Percentiles rank a stretch among this genome's conserved stretches.
phyloP scores from a whole-genome alignment of 2,329 filamentous ascomycete species.

The Xylariaceae sp. region DNA sequence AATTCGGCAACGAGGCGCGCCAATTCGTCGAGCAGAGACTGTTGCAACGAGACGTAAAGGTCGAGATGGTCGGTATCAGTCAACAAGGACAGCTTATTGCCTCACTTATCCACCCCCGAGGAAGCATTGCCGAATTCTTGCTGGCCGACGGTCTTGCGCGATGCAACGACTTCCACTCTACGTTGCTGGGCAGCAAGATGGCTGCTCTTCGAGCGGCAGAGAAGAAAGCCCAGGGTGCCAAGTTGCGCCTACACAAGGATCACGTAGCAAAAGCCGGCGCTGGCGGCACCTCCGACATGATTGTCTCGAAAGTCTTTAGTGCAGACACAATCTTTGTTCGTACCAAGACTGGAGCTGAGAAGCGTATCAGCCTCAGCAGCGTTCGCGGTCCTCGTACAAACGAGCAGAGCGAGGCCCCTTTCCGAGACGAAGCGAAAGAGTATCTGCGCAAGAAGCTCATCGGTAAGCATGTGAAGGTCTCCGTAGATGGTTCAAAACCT shows the following conservation, averaged over 20 bases:
- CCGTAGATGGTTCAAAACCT: constrained; percentile 84
- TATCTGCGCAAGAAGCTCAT: constrained; percentile 91
- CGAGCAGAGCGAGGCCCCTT: constrained; percentile 83
- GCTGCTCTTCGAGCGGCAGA: constrained; percentile 78
- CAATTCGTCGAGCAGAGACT: constrained; percentile 82
- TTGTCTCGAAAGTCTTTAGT: constrained; percentile 78
- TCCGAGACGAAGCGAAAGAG: constrained; percentile 91
- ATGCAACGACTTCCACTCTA: constrained; percentile 95
- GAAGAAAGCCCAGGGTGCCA: constrained; percentile 73
- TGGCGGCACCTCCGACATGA: constrained; percentile 68
- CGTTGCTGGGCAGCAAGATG: constrained; percentile 87
- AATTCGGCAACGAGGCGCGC: constrained; percentile 84
- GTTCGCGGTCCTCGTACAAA: constrained; percentile 86
- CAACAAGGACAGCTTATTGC: constrained; percentile 91
- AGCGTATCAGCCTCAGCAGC: constrained; percentile 88
- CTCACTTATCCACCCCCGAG: constrained; percentile 78
- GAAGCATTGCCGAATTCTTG: constrained; percentile 88
- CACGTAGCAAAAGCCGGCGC: constrained; percentile 67
- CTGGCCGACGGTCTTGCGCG: constrained; percentile 84
- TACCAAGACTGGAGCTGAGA: constrained; percentile 80
- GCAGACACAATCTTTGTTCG: constrained; percentile 86
- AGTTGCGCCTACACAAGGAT: constrained; percentile 76
- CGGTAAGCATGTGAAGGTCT: constrained; percentile 89
- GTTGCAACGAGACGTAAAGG: constrained; percentile 78
- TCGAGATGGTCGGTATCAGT: constrained; percentile 80